These are phyloP conservation scores for Ustilago sp. DNA, from an alignment of 1,284 basidiomycete species.

Conservation along the genomic window DNA sequence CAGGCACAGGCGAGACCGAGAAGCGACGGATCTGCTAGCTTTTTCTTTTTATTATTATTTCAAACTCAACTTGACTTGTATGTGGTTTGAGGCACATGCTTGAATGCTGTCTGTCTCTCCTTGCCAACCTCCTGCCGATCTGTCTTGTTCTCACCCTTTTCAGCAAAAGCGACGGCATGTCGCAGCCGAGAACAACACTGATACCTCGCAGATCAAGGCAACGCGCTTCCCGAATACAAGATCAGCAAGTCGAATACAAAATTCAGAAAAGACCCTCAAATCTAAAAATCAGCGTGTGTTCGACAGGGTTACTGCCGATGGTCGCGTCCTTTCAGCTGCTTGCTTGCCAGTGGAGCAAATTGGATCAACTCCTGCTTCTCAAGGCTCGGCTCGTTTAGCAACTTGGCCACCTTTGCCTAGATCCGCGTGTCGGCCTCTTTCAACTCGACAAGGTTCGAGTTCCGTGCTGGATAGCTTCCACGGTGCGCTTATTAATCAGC, in stretches of 20 bases:
- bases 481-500: not conserved
- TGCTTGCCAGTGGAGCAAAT: constrained; percentile 9
- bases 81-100: too few species aligned
- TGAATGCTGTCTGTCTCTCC: not conserved
- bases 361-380: too few species aligned
- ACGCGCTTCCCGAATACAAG: constrained; percentile 1
- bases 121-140: not conserved
- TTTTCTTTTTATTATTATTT: not conserved
- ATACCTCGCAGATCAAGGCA: constrained; percentile 13
- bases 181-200: constrained; percentile 37
- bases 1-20: constrained; percentile 16
- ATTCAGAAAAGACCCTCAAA: not conserved
- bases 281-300: not conserved
- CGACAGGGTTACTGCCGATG: not conserved
- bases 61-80: too few species aligned
- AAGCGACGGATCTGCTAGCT: constrained; percentile 10
- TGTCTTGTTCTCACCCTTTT: not conserved
- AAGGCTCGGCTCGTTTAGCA: too few species aligned
- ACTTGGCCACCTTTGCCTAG: not conserved
- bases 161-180: not conserved
- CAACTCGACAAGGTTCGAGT: not conserved
- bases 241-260: not conserved
- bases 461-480: not conserved
- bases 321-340: not conserved
- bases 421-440: not conserved